These are phyloP conservation scores for Cicer arietinum DNA, from an alignment of 306 rosid species.

Conservation along the genomic window DNA sequence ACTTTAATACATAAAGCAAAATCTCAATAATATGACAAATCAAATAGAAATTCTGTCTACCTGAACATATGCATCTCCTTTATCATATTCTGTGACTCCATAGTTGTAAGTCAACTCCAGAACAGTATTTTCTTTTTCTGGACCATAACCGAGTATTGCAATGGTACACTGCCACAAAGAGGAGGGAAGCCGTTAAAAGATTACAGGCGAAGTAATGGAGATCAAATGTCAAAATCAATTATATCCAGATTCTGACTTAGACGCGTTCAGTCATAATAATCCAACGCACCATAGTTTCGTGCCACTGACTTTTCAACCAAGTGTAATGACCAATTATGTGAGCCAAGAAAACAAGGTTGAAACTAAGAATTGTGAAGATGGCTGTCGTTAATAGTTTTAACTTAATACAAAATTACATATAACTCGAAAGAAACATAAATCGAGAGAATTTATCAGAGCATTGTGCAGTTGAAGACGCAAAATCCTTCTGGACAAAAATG, in stretches of 20 bases:
- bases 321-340: background rate
- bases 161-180: conserved; percentile 60
- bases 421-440: conserved; percentile 33
- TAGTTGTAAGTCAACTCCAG: conserved; percentile 90
- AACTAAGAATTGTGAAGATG: background rate
- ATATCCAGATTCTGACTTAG: too few species aligned
- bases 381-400: background rate
- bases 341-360: conserved; percentile 16
- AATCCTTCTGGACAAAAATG: background rate
- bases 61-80: conserved; percentile 95
- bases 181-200: background rate
- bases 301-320: too few species aligned
- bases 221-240: background rate
- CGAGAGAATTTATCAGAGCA: conserved; percentile 11
- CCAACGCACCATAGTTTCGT: too few species aligned
- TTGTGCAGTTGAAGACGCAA: conserved; percentile 7
- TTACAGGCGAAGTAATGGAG: background rate
- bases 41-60: conserved; percentile 43
- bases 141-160: conserved; percentile 88
- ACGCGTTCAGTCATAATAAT: too few species aligned
- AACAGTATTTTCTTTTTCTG: conserved; percentile 82
- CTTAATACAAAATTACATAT: background rate
- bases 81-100: conserved; percentile 80
- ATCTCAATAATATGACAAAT: background rate
- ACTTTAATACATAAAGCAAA: conserved; percentile 10